phyloP scores from a whole-genome alignment of 1,139 yeast genomes.

The Scheffersomyces insectosa region DNA sequence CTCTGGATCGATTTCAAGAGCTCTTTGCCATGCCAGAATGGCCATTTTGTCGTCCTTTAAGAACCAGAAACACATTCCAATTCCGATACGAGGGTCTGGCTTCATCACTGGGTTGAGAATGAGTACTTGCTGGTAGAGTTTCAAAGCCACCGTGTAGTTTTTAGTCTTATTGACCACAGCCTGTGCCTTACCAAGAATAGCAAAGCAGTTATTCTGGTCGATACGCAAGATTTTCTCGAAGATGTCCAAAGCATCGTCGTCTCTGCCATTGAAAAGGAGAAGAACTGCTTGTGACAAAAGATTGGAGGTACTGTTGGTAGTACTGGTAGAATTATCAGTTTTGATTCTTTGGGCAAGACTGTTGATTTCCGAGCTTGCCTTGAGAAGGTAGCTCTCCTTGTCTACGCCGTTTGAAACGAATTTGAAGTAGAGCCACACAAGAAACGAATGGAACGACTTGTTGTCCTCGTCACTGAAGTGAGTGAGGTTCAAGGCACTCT shows the following conservation, averaged over 20 bases:
- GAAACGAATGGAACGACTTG: constrained; percentile 57
- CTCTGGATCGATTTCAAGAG: constrained; percentile 63
- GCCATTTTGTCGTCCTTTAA: constrained; percentile 81
- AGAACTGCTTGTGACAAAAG: constrained; percentile 63
- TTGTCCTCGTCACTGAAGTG: constrained; percentile 50
- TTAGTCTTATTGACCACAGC: constrained; percentile 65
- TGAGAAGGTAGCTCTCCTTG: constrained; percentile 22
- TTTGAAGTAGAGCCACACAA: constrained; percentile 72
- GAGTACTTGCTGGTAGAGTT: constrained; percentile 79
- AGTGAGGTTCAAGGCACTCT: constrained; percentile 51
- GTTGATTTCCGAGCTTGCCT: constrained; percentile 24
- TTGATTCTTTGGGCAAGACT: constrained; percentile 12
- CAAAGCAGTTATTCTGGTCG: constrained; percentile 64
- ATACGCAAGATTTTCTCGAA: constrained; percentile 55
- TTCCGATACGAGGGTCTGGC: constrained; percentile 95
- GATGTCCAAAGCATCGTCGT: constrained; percentile 66
- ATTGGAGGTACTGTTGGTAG: constrained; percentile 30
- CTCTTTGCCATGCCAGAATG: constrained; percentile 76
- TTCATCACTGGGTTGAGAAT: constrained; percentile 71
- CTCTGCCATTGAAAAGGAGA: constrained; percentile 47
- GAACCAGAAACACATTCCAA: constrained; percentile 93
- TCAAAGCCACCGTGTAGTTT: constrained; percentile 73
- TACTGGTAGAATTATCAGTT: constrained; percentile 13
- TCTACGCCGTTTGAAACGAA: constrained; percentile 27
- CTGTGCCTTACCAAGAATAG: constrained; percentile 84